Evolutionary conservation across 2,329 filamentous ascomycete species (phyloP).

Genomic region (Claviceps pusilla): DNA sequence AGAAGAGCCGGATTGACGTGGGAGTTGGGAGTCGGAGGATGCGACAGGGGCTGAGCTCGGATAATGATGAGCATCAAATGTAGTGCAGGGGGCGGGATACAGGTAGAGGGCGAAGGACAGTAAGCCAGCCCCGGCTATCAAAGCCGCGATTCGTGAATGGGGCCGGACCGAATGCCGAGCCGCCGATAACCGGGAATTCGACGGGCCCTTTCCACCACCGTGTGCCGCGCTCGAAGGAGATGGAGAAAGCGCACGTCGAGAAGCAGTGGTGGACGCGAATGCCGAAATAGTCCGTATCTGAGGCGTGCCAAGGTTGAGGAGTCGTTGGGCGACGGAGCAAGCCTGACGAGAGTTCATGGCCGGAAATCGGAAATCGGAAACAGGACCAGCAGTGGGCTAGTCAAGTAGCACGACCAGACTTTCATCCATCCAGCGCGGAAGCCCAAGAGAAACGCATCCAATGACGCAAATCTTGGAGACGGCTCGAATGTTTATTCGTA

Average conservation of each 20-base stretch:
- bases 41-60: conserved; percentile 1
- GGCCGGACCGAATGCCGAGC: conserved; percentile 4
- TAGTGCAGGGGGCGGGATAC: background rate
- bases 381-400: background rate
- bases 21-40: background rate
- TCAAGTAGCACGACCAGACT: background rate
- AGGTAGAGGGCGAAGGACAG: conserved; percentile 3
- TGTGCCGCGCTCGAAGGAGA: conserved; percentile 1
- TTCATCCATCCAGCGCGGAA: background rate
- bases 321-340: conserved; percentile 6
- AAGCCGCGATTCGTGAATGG: conserved; percentile 4
- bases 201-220: background rate
- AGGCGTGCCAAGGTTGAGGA: conserved; percentile 1
- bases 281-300: background rate
- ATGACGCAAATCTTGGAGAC: background rate
- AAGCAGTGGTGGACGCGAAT: background rate
- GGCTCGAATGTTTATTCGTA: background rate
- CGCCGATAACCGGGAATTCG: conserved; percentile 1
- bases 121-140: conserved; percentile 4
- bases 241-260: background rate
- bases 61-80: conserved; percentile 4
- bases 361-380: background rate
- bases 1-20: background rate
- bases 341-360: conserved; percentile 8
- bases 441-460: background rate